Base-by-base conservation (phyloP, 495 filamentous ascomycete species). In the Penicillium flavigenum region DNA sequence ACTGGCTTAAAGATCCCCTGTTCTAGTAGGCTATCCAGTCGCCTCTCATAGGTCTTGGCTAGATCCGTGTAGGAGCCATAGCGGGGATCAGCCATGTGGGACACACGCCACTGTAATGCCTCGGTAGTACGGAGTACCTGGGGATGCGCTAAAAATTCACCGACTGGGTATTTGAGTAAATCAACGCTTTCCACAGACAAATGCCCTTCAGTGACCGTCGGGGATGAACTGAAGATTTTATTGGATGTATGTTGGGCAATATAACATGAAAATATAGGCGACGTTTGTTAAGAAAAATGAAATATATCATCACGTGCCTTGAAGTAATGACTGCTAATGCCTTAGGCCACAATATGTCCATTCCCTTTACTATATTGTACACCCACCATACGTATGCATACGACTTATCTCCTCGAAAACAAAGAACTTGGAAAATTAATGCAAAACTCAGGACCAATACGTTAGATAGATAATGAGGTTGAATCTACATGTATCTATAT, bases 1-100 rank as follows among this genome's bases (percentile, higher is more conserved):
- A 77, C 51, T 4, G 77, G 77, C 31, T 72, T 71, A 32, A 66
- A 64, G 9, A 63, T 48, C 10, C 75, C 75, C 27, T 66, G 47
- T 42, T 65, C 62, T 14, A 78, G 43, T 3, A 71, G 56, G 1
- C 52, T 27, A 12, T 75, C 66, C 11, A 74, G 51, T 26, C 63
- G 34, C 5, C 19, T 41, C 42, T 64, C 58, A 47, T 64, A 36
- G 41, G 53, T 42, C n/a, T 61, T 54, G 32, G 59, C 51, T 19
- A 71, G 34, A 41, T 63, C 47, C 47, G 53, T 61, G 47, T 67
- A 67, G 41, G 64, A 63, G 22, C 49, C 47, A 57, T 51, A 46
- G 38, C 46, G 54, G 43, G 44, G 51, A 58, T 66, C 60, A 32
- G 68, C 68, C 71, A 72, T 71, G 45, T 47, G 59, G 57, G 36